Evolutionary conservation across 306 rosid genomes (phyloP), one percentile per base, ranked within the genome.

Genomic region (Quercus cerris): DNA sequence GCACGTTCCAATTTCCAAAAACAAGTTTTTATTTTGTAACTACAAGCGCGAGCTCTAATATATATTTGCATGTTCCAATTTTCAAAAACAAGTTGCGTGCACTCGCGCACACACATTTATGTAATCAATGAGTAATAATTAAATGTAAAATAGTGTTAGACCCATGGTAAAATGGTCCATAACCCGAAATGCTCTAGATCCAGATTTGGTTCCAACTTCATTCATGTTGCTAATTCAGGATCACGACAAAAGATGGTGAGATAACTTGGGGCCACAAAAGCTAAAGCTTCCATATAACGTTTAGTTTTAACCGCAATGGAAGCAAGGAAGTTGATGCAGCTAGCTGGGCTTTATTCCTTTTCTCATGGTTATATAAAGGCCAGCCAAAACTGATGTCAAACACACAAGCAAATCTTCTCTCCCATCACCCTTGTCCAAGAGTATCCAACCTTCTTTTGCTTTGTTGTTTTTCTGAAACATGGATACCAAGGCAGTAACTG

Each of bases 301-400:
- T 62, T 68, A 25, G 62, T 56, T 49, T 86, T 70, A 77, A 81
- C 70, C 81, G 56, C 28, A 81, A 35, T 46, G 59, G 83, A 87
- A 89, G 93, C 63, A 89, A 85, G 76, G 88, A 87, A 87, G 88
- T 85, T 76, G 90, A 83, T 89, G 78, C 86, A 75, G 14, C 6
- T 44, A 44, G 51, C 51, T n/a, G 9, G 27, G 55, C 81, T 89
- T 81, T 89, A 81, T 84, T 86, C 93, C 79, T 49, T 75, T 86
- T 80, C 35, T 35, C 30, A 27, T 30, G 75, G 71, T 62, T 80
- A 87, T 87, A 87, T 85, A 46, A 64, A 70, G 76, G 64, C 44
- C 25, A 23, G 1, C 27, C 31, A 67, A 69, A 77, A 7, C 68
- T 77, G 82, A 35, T 58, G 77, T 46, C 64, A 19, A 49, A 76